A percentile compares a stretch with the other conserved stretches of the same genome.
phyloP scores from a whole-genome alignment of 768 basidiomycete species.

The Crucibulum laeve region DNA sequence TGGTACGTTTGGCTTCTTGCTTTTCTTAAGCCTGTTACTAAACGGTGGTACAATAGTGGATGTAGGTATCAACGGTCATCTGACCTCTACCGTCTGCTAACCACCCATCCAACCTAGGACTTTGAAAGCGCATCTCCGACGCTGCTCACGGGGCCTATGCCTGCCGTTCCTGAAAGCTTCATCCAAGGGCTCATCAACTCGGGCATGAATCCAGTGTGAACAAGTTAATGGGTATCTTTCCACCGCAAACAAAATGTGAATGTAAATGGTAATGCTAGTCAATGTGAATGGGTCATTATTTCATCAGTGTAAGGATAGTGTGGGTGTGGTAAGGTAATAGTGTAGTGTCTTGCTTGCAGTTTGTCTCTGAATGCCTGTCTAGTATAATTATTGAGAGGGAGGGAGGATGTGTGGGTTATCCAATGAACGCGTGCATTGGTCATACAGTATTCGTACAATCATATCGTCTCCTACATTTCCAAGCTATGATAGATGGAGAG shows the following conservation, averaged over 20 bases:
- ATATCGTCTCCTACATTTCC: neutral
- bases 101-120: neutral
- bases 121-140: slow-evolving; percentile 3
- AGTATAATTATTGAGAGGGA: too few relatives aligned
- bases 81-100: slow-evolving; percentile 15
- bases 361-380: too few relatives aligned
- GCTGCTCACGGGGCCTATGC: neutral
- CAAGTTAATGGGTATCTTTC: neutral
- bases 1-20: slow-evolving; percentile 32
- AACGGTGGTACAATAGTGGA: slow-evolving; percentile 23
- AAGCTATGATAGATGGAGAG: neutral
- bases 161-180: neutral
- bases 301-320: too few relatives aligned
- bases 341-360: too few relatives aligned
- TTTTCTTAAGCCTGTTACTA: neutral
- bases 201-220: neutral
- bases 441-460: too few relatives aligned
- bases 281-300: too few relatives aligned
- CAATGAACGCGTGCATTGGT: too few relatives aligned
- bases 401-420: too few relatives aligned
- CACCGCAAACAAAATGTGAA: neutral
- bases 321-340: too few relatives aligned
- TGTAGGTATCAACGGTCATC: slow-evolving; percentile 34
- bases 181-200: neutral
- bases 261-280: too few relatives aligned